Evolutionary conservation across 2,329 filamentous ascomycete species (phyloP).

Genomic region (Fusarium poae): DNA sequence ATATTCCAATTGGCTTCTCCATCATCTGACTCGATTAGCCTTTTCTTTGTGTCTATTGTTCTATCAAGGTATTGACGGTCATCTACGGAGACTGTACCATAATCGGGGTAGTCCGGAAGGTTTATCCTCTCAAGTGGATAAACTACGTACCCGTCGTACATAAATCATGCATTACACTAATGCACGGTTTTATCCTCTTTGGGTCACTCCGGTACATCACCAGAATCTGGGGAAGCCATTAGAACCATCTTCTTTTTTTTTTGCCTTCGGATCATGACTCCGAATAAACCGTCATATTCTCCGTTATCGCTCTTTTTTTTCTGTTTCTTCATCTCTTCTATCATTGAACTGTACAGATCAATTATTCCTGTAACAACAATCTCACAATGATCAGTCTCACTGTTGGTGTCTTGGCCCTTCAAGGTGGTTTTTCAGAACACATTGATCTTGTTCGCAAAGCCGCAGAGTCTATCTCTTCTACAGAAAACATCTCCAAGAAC

Average conservation of each 20-base stretch:
- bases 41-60: neutral
- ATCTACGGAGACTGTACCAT: neutral
- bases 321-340: neutral
- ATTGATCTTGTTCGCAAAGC: slow-evolving; percentile 80
- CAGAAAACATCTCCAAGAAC: slow-evolving; percentile 39
- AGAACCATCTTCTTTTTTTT: slow-evolving; percentile 1
- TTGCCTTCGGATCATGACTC: slow-evolving; percentile 35
- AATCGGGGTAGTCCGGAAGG: slow-evolving; percentile 37
- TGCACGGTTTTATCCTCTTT: slow-evolving; percentile 39
- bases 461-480: slow-evolving; percentile 61
- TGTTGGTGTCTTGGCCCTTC: slow-evolving; percentile 78
- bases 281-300: slow-evolving; percentile 19
- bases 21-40: neutral
- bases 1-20: neutral
- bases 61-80: neutral
- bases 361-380: neutral
- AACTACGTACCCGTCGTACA: slow-evolving; percentile 32
- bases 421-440: slow-evolving; percentile 95
- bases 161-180: slow-evolving; percentile 28
- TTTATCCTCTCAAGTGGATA: slow-evolving; percentile 1
- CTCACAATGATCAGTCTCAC: slow-evolving; percentile 56
- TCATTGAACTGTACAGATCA: neutral
- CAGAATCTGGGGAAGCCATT: slow-evolving; percentile 40
- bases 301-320: slow-evolving; percentile 34
- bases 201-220: slow-evolving; percentile 37